Evolutionary conservation across 202 grass and related monocot genomes (phyloP).

Genomic region (Panicum hallii): DNA sequence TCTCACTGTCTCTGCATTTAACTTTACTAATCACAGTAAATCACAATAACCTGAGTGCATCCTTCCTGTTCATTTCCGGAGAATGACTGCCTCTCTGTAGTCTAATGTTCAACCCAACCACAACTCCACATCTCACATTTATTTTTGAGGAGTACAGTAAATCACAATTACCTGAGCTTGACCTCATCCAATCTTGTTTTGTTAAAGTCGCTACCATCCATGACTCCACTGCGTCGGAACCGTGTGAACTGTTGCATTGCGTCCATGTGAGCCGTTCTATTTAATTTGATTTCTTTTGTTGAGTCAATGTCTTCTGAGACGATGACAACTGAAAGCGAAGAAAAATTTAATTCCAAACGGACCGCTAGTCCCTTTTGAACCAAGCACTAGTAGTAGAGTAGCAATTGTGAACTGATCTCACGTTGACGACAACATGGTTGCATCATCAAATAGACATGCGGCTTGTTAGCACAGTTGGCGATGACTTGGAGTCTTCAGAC

Average conservation of each 20-base stretch:
- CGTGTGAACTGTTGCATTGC: conserved; percentile 24
- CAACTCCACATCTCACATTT: background rate
- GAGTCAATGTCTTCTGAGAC: conserved; percentile 48
- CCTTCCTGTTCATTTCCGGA: conserved; percentile 24
- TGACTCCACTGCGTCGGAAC: background rate
- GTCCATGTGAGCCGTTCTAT: conserved; percentile 20
- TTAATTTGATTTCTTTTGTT: background rate
- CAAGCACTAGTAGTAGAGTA: background rate
- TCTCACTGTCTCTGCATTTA: conserved; percentile 1
- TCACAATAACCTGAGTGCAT: background rate
- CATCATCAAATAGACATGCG: conserved; percentile 33
- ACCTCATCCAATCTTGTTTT: background rate
- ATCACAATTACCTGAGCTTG: background rate
- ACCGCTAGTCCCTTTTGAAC: background rate
- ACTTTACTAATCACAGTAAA: background rate
- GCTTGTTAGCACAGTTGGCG: background rate
- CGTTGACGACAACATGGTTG: background rate
- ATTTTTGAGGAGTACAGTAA: background rate
- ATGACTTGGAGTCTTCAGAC: conserved; percentile 38
- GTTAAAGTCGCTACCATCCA: conserved; percentile 24
- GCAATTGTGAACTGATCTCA: conserved; percentile 46
- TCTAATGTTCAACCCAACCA: background rate
- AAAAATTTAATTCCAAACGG: background rate
- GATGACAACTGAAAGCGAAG: conserved; percentile 16
- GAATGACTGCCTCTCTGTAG: background rate